Base-by-base conservation (phyloP, 345 rosid species). In the Camelina hispida region DNA sequence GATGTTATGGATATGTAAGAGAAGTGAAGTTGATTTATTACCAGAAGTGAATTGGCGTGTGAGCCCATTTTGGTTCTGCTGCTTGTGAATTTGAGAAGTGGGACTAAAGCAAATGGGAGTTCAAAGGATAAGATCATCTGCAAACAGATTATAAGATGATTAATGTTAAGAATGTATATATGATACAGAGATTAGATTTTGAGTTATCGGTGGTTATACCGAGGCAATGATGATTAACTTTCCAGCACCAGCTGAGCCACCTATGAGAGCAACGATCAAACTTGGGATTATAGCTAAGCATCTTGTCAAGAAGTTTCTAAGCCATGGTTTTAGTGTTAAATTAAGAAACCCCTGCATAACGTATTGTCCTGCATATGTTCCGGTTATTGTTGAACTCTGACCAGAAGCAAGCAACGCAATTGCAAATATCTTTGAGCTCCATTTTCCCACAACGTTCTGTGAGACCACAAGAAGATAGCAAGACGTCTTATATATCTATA, bases 61-160 rank as follows among this genome's bases (percentile, higher is more conserved):
- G 56, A 10, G 13, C 97, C 96, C 98, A 93, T 93, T 86, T 87
- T 93, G 71, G 81, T 75, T 69, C 84, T 68, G 85, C 96, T 83
- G 80, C 93, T 88, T 52, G 95, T 93, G 81, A 93, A 93, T 80
- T 93, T 93, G 73, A 93, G 96, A 69, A 93, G 98, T 2, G 98
- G 98, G 51, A 88, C 79, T 20, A 93, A 87, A 59, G 98, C 88
- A 73, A 93, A 93, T 46, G 98, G 98, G 42, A 90, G 98, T 82
- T 90, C 98, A 77, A 93, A 93, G n/a, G 98, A 90, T 67, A 93
- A 81, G 74, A 90, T 88, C 98, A 90, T 93, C 98, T 93, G 88
- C 54, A 47, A 64, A 65, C 12, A 57, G 3, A 71, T 15, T 51
- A 65, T 18, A 62, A 59, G 47, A 55, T 55, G 68, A 13, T 30